A percentile compares a stretch with the other conserved stretches of the same genome.
These are phyloP conservation scores for Cytospora paraplurivora DNA, from an alignment of 2,329 filamentous ascomycete species.

Conservation along the genomic window DNA sequence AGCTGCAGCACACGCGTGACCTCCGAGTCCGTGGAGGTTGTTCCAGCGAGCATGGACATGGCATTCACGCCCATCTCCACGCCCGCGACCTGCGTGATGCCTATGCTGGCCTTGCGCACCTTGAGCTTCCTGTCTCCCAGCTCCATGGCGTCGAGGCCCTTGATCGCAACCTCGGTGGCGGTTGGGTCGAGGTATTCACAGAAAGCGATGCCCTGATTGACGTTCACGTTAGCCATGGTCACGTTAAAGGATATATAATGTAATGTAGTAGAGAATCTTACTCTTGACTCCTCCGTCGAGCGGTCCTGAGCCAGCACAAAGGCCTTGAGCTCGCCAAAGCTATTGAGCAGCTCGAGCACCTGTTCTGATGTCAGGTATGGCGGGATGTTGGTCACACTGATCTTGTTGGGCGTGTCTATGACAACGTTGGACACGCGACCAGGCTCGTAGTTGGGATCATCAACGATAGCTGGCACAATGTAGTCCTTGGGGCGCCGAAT, in stretches of 20 bases:
- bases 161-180: constrained; percentile 81
- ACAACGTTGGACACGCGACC: constrained; percentile 80
- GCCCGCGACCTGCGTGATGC: constrained; percentile 87
- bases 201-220: constrained; percentile 82
- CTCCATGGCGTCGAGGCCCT: constrained; percentile 90
- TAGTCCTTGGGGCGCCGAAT: constrained; percentile 95
- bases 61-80: constrained; percentile 96
- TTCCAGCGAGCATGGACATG: constrained; percentile 96
- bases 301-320: constrained; percentile 89
- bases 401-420: constrained; percentile 91
- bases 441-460: constrained; percentile 72
- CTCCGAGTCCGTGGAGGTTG: constrained; percentile 76
- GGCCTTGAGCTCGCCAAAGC: constrained; percentile 90
- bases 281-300: constrained; percentile 81
- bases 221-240: constrained; percentile 36
- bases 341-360: constrained; percentile 83
- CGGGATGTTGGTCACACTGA: constrained; percentile 89
- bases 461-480: constrained; percentile 80
- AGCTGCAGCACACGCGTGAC: constrained; percentile 84
- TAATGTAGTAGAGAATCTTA: constrained; percentile 49
- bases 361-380: constrained; percentile 87
- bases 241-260: not conserved
- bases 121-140: constrained; percentile 84
- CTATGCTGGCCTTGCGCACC: constrained; percentile 87
- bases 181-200: constrained; percentile 85